These are phyloP conservation scores for Daldinia sp. DNA, from an alignment of 2,329 filamentous ascomycete genomes.

Conservation along the genomic window DNA sequence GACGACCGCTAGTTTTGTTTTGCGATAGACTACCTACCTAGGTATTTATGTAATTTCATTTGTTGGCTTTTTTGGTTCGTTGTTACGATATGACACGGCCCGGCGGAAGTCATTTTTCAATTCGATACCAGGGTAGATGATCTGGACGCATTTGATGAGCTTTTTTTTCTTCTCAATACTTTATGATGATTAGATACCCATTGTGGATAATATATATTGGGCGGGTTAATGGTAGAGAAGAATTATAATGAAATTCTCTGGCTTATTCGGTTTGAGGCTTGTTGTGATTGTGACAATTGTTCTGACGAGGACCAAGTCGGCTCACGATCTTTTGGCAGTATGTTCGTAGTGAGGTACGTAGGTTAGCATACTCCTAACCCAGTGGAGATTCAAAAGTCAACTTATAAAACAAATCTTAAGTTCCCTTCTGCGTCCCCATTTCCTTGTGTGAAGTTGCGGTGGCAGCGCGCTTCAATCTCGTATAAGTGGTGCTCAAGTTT, in stretches of 20 bases:
- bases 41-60: background rate
- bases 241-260: constrained; percentile 2
- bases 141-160: constrained; percentile 17
- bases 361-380: background rate
- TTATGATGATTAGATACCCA: constrained; percentile 32
- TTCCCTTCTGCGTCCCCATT: background rate
- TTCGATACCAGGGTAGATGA: constrained; percentile 28
- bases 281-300: background rate
- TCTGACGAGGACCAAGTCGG: background rate
- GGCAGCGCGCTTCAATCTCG: constrained; percentile 2
- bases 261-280: background rate
- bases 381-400: background rate
- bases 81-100: constrained; percentile 2
- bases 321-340: background rate
- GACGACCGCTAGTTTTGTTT: background rate
- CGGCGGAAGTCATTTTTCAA: background rate
- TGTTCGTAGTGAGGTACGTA: background rate
- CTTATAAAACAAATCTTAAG: background rate
- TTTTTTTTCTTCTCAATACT: constrained; percentile 1
- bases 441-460: background rate
- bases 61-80: constrained; percentile 4
- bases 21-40: too few relatives aligned
- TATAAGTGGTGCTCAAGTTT: constrained; percentile 16
- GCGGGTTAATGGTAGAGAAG: constrained; percentile 5
- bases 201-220: constrained; percentile 14